These are phyloP conservation scores for Penicillium simplicissimum DNA, from an alignment of 495 filamentous ascomycete genomes.

Conservation along the genomic window DNA sequence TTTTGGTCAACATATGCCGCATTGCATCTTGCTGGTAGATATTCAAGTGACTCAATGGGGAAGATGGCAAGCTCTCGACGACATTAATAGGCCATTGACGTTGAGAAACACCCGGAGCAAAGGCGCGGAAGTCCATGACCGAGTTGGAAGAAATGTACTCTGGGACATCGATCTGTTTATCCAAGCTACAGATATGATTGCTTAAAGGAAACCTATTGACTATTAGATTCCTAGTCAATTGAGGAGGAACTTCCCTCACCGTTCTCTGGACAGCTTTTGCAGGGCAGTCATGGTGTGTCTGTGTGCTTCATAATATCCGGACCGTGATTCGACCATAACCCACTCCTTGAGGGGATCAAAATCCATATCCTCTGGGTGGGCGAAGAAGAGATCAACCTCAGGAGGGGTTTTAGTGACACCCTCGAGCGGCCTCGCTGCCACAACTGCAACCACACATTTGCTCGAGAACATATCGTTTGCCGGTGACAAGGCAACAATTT, in stretches of 20 bases:
- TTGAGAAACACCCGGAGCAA: slow-evolving; percentile 19
- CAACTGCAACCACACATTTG: slow-evolving; percentile 68
- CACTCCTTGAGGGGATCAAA: slow-evolving; percentile 72
- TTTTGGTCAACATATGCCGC: slow-evolving; percentile 67
- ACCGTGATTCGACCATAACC: slow-evolving; percentile 74
- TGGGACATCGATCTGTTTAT: slow-evolving; percentile 49
- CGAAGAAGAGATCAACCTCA: slow-evolving; percentile 76
- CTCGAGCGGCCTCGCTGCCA: slow-evolving; percentile 68
- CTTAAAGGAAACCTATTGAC: slow-evolving; percentile 57
- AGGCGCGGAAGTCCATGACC: slow-evolving; percentile 45
- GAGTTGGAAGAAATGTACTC: slow-evolving; percentile 51
- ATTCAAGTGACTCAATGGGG: slow-evolving; percentile 58
- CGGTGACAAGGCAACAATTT: slow-evolving; percentile 69
- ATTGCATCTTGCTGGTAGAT: slow-evolving; percentile 68
- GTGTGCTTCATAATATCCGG: slow-evolving; percentile 72
- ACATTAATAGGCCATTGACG: slow-evolving; percentile 42
- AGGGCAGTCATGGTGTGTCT: slow-evolving; percentile 72
- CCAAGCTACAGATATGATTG: slow-evolving; percentile 57
- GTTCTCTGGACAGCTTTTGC: slow-evolving; percentile 65
- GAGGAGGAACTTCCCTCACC: slow-evolving; percentile 36
- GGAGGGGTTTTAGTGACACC: slow-evolving; percentile 65
- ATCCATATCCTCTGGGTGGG: slow-evolving; percentile 55
- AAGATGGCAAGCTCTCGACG: slow-evolving; percentile 51
- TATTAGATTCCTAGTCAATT: slow-evolving; percentile 18
- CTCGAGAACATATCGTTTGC: slow-evolving; percentile 61